These are phyloP conservation scores for Citrus glauca DNA, from an alignment of 345 rosid genomes.

Conservation along the genomic window DNA sequence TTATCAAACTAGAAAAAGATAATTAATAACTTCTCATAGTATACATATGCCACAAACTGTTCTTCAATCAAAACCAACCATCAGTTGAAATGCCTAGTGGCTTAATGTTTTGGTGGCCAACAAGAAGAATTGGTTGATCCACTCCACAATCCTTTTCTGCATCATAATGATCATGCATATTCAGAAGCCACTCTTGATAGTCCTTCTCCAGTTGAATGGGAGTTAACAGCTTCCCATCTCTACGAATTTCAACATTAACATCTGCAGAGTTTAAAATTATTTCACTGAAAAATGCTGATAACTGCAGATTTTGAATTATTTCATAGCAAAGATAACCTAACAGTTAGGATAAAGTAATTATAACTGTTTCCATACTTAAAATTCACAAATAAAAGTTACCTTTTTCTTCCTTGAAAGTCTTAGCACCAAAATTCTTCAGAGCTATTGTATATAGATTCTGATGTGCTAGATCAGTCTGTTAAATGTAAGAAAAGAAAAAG, in stretches of 20 bases:
- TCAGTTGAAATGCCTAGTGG: conserved; percentile 51
- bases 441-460: conserved; percentile 50
- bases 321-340: neutral
- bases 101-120: conserved; percentile 41
- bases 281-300: conserved; percentile 14
- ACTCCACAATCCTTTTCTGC: conserved; percentile 52
- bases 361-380: neutral
- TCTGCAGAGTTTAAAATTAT: conserved; percentile 30
- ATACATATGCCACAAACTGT: neutral
- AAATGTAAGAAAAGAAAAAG: neutral
- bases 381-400: conserved; percentile 25
- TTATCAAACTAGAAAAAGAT: neutral
- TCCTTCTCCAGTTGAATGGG: conserved; percentile 47
- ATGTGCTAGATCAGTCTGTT: conserved; percentile 67
- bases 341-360: neutral
- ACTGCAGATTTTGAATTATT: conserved; percentile 27
- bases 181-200: conserved; percentile 60
- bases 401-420: conserved; percentile 35
- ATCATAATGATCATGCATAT: conserved; percentile 64
- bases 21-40: neutral
- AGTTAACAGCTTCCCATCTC: conserved; percentile 31
- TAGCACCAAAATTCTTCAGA: conserved; percentile 52
- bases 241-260: conserved; percentile 31
- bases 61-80: conserved; percentile 36
- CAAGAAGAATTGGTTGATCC: conserved; percentile 47